Percentiles rank a stretch among this genome's conserved stretches.
These are phyloP conservation scores for Cytidiella melzeri DNA, from an alignment of 768 basidiomycete genomes.

Conservation along the genomic window DNA sequence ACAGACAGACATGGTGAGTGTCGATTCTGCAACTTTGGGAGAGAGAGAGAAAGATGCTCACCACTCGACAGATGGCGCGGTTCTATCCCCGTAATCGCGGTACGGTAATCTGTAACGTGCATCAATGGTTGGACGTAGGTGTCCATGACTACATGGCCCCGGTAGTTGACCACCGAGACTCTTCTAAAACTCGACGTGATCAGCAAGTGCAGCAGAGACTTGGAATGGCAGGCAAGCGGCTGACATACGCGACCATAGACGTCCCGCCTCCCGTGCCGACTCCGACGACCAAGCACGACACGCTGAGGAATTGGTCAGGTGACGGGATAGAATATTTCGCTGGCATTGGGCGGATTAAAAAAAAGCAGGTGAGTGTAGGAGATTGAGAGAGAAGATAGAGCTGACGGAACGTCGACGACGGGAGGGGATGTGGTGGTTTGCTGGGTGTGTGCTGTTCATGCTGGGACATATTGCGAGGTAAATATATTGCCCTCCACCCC, in stretches of 20 bases:
- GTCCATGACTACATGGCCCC: slow-evolving; percentile 54
- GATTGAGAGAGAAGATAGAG: too few relatives aligned
- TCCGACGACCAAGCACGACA: slow-evolving; percentile 58
- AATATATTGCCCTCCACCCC: too few relatives aligned
- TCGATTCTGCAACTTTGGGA: neutral
- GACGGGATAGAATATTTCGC: slow-evolving; percentile 22
- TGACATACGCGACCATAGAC: slow-evolving; percentile 71
- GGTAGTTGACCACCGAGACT: slow-evolving; percentile 31
- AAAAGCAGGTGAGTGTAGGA: neutral
- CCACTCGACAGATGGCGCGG: slow-evolving; percentile 34
- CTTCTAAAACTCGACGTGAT: slow-evolving; percentile 28
- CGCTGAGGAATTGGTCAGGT: slow-evolving; percentile 44
- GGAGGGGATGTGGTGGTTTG: too few relatives aligned
- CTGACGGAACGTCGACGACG: too few relatives aligned
- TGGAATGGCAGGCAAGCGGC: slow-evolving; percentile 1
- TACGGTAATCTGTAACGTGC: slow-evolving; percentile 69
- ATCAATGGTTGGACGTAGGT: slow-evolving; percentile 62
- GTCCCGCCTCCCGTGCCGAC: slow-evolving; percentile 79
- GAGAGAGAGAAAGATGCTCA: slow-evolving; percentile 19
- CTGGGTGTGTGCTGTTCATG: too few relatives aligned
- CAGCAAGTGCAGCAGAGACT: neutral
- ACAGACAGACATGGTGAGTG: neutral
- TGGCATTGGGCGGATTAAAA: neutral
- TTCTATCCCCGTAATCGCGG: slow-evolving; percentile 53
- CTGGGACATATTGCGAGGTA: too few relatives aligned